Conservation (phyloP, 163 green algal species). For the Chloroidium sp. region DNA sequence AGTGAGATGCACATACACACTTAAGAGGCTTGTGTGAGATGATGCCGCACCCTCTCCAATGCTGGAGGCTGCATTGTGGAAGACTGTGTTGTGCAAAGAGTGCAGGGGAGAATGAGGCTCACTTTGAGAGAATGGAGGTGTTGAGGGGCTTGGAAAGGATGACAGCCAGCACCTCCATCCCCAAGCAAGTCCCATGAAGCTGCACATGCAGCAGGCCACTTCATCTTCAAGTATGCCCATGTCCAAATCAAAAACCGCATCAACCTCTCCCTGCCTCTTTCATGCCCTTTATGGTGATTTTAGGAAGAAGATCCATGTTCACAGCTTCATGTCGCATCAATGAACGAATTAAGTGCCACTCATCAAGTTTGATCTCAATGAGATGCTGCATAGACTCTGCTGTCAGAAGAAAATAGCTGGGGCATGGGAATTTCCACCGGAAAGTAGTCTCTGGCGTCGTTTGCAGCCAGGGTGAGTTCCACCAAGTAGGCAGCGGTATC, state of each 20-base stretch:
- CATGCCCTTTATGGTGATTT: neutral
- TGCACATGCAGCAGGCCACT: conserved; percentile 12
- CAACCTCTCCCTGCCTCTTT: neutral
- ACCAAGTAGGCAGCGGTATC: conserved; percentile 54
- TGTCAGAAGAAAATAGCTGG: neutral
- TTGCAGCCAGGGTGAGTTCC: conserved; percentile 54
- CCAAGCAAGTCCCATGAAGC: conserved; percentile 76
- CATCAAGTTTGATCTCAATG: neutral
- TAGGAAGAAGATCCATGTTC: neutral
- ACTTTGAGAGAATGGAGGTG: conserved; percentile 38
- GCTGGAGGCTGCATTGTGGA: no score
- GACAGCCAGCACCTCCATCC: conserved; percentile 68
- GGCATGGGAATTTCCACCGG: conserved; percentile 23
- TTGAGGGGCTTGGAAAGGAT: conserved; percentile 31
- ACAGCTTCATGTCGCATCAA: neutral
- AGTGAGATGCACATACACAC: neutral
- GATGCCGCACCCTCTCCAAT: no score
- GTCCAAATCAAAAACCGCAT: neutral
- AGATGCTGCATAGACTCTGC: neutral
- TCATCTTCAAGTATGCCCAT: neutral
- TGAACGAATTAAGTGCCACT: neutral
- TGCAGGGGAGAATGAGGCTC: neutral
- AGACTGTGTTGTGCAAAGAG: neutral
- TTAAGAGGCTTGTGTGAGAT: neutral
- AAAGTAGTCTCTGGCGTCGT: conserved; percentile 75